These are phyloP conservation scores for button mushroom (Agaricus bisporus) DNA, from an alignment of 768 basidiomycete species.

Conservation along the genomic window DNA sequence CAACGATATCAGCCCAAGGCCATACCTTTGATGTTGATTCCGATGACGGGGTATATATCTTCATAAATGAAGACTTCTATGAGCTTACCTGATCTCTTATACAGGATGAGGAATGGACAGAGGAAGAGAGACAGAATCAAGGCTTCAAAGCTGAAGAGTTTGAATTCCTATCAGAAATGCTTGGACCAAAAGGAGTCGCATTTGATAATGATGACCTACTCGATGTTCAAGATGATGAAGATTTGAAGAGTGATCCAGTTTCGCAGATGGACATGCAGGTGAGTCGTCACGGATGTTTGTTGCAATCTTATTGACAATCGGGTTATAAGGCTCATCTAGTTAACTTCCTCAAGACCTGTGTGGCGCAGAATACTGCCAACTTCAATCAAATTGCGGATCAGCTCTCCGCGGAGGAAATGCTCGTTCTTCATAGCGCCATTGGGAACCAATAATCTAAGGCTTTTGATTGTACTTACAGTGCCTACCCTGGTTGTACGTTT, in stretches of 20 bases:
- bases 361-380: slow-evolving; percentile 51
- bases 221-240: slow-evolving; percentile 77
- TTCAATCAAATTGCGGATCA: slow-evolving; percentile 62
- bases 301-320: neutral
- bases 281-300: slow-evolving; percentile 7
- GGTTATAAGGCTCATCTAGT: slow-evolving; percentile 57
- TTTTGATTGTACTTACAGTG: no score
- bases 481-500: neutral
- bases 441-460: neutral
- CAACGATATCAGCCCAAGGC: slow-evolving; percentile 54
- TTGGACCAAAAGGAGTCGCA: slow-evolving; percentile 65
- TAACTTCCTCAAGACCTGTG: slow-evolving; percentile 65
- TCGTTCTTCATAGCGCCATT: slow-evolving; percentile 44
- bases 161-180: slow-evolving; percentile 77
- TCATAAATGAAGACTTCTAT: neutral
- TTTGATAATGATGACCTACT: slow-evolving; percentile 77
- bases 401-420: slow-evolving; percentile 63
- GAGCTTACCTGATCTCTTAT: neutral
- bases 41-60: slow-evolving; percentile 60
- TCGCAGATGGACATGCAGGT: slow-evolving; percentile 81
- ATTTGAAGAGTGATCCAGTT: slow-evolving; percentile 80
- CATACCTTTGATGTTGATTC: slow-evolving; percentile 53
- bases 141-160: slow-evolving; percentile 68
- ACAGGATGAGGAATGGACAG: slow-evolving; percentile 92
- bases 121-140: slow-evolving; percentile 68